Evolutionary conservation across 2,329 filamentous ascomycete species (phyloP), one percentile per base, ranked within the genome.

Genomic region (Apiospora rasikravindrae): DNA sequence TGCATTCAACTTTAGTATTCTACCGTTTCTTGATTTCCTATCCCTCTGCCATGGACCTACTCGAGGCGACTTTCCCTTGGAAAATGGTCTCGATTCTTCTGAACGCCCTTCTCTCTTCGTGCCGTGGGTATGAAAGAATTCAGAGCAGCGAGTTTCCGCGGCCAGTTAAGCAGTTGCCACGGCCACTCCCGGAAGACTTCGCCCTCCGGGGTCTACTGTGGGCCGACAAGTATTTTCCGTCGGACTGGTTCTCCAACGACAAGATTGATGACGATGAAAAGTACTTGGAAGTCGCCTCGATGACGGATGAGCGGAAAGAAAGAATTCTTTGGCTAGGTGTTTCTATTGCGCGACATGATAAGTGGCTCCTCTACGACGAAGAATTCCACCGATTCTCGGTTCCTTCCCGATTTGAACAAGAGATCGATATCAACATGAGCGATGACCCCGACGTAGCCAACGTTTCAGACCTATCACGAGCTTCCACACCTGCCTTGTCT

Each of bases 241-340:
- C 80, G 0, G 82, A 84, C 0, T 93, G 89, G 88, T 93, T 93
- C 76, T 75, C 78, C 0, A 84, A 86, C 11, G 85, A 86, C 1
- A 86, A 87, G 72, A 85, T 90, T 7, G 91, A 93, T 40, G 91
- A 93, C n/a, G 90, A 92, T 13, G 91, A 93, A 73, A 88, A 90
- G 61, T 87, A 87, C 22, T 87, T 93, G 64, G 91, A 93, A 76
- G 80, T 88, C 0, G 82, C 89, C 0, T 91, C 88, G 0, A 90
- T 91, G 78, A 84, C 83, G 0, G 85, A 86, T 22, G 83, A 88
- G 24, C 83, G 91, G 7, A 86, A 86, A 45, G 88, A 90, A 70
- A 84, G 91, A 0, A 87, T 91, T 0, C 77, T 93, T 0, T 91
- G 88, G 82, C 80, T 92, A 0, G 89, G 86, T 0, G 83, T 85